phyloP scores from a whole-genome alignment of 1,284 basidiomycete genomes.

The Irpex lacteus region DNA sequence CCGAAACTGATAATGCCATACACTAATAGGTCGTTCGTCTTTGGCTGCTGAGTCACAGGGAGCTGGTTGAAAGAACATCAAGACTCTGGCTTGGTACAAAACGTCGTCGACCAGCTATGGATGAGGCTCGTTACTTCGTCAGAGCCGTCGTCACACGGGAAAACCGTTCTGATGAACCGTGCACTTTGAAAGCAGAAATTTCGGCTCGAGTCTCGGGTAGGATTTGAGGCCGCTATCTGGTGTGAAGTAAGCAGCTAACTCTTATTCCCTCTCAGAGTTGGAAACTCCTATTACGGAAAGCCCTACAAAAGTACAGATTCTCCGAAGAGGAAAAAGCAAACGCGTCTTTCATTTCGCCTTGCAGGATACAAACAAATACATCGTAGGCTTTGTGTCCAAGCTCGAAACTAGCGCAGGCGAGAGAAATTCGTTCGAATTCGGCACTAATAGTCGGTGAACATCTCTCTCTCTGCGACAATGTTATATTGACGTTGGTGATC shows the following conservation, averaged over 20 bases:
- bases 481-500: background rate
- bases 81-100: background rate
- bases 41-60: background rate
- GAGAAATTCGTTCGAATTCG: background rate
- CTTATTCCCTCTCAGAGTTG: background rate
- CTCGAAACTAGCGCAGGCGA: background rate
- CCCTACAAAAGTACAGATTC: background rate
- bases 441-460: background rate
- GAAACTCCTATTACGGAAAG: background rate
- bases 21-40: background rate
- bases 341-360: background rate
- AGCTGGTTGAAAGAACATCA: background rate
- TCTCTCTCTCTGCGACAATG: background rate
- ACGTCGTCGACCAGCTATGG: background rate
- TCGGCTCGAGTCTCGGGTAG: background rate
- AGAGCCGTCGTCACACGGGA: background rate
- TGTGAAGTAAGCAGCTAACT: background rate
- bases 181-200: background rate
- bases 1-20: background rate
- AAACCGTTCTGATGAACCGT: background rate
- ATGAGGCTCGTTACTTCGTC: background rate
- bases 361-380: background rate
- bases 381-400: background rate
- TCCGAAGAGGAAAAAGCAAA: background rate
- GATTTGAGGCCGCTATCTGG: background rate